Evolutionary conservation across 2,329 filamentous ascomycete genomes (phyloP), one percentile per base, ranked within the genome.

Genomic region (Colletotrichum chlorophyti): DNA sequence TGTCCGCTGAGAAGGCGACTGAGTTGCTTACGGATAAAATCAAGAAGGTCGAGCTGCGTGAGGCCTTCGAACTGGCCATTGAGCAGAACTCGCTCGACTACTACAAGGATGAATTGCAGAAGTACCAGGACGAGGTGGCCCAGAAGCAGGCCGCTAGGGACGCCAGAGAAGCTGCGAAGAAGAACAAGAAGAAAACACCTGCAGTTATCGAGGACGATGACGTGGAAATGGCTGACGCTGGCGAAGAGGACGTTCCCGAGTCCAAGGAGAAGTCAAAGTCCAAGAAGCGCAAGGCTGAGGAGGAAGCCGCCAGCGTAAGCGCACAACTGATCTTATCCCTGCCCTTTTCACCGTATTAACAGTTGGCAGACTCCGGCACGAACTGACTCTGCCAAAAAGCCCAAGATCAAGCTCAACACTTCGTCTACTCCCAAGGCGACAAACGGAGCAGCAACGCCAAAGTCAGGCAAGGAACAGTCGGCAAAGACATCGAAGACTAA

Each of bases 241-340:
- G 76, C 17, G 80, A 84, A 29, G 86, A 88, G 23, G 83, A 84
- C 58, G 81, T 77, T 23, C 79, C 78, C 29, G 69, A 73, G 23
- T 66, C 73, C 80, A 94, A 93, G 82, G 86, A 90, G 67, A 96
- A 96, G 84, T 89, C 91, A 69, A 76, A 76, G 64, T 68, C 74
- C 6, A 79, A 79, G 84, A 97, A 97, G 83, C 89, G 93, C 68
- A 96, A 97, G 85, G 93, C 93, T 65, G 90, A 86, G 12, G 92
- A 96, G 53, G 86, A 86, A n/a, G 82, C 81, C 21, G 89, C 41
- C 6, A 89, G 76, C 59, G 76, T 79, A 64, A 70, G 72, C 63
- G 12, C 29, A n/a, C 37, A 11, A 15, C 38, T 23, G 6, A 9
- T 17, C 29, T 19, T 19, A 19, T 8, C 11, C 29, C 57, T 61